Conservation (phyloP, 345 rosid genomes). For the Euphorbia peplus region DNA sequence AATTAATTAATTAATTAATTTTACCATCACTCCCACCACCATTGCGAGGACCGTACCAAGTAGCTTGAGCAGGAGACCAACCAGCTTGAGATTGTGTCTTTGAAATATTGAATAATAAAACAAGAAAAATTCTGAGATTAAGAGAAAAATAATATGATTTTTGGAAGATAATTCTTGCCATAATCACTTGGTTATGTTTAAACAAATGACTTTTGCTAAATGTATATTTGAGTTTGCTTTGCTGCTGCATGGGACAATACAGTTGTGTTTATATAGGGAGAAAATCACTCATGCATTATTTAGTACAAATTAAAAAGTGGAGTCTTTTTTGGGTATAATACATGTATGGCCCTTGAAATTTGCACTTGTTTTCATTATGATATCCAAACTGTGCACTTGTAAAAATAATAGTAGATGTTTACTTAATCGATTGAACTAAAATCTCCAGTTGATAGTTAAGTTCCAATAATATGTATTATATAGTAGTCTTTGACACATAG, state of each 20-base stretch:
- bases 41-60: conserved; percentile 56
- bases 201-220: not conserved
- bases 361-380: too few relatives aligned
- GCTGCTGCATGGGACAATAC: not conserved
- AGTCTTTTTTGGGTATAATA: too few relatives aligned
- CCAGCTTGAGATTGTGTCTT: not conserved
- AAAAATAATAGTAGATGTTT: too few relatives aligned
- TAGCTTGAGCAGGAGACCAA: conserved; percentile 49
- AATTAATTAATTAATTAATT: too few relatives aligned
- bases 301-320: too few relatives aligned
- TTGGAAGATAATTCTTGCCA: conserved; percentile 2
- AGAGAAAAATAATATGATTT: not conserved
- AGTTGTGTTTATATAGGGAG: not conserved
- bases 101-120: conserved; percentile 11
- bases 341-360: too few relatives aligned
- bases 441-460: too few relatives aligned
- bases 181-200: not conserved
- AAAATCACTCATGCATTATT: not conserved
- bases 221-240: too few relatives aligned
- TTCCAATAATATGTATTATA: too few relatives aligned
- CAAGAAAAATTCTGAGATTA: not conserved
- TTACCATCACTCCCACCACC: conserved; percentile 55
- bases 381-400: too few relatives aligned
- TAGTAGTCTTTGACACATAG: too few relatives aligned
- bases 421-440: too few relatives aligned